These are phyloP conservation scores for Rhododendron kiyosumense DNA, from an alignment of 148 eudicot genomes.

Conservation along the genomic window DNA sequence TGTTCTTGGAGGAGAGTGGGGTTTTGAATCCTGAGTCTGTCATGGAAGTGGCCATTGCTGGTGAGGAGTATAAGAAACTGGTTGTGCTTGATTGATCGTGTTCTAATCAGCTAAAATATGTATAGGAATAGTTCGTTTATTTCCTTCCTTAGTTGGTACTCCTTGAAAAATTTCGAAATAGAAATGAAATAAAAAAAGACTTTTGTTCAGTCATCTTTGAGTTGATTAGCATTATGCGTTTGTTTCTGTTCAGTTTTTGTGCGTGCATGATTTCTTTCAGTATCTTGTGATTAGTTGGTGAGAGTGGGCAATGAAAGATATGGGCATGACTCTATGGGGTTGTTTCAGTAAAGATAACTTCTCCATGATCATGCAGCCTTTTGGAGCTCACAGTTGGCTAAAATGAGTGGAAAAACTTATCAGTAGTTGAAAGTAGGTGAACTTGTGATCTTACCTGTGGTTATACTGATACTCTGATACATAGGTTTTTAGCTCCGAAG, in stretches of 20 bases:
- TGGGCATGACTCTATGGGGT: no score
- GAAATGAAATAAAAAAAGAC: neutral
- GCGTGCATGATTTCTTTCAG: neutral
- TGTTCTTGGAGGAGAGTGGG: slow-evolving; percentile 24
- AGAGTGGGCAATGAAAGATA: no score
- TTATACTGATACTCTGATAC: no score
- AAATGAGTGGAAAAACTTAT: no score
- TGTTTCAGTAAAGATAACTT: no score
- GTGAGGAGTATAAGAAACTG: slow-evolving; percentile 24
- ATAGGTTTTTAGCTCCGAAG: no score
- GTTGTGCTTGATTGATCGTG: slow-evolving; percentile 24
- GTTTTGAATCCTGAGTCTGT: slow-evolving; percentile 16
- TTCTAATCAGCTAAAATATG: neutral
- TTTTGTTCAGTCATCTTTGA: neutral
- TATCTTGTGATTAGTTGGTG: neutral
- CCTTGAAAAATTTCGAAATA: neutral
- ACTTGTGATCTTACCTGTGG: no score
- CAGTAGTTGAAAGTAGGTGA: no score
- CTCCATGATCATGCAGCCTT: no score
- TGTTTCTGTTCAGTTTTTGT: neutral
- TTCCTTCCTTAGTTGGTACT: neutral
- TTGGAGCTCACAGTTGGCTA: no score
- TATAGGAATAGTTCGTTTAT: neutral
- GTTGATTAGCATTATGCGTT: neutral
- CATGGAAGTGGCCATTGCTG: slow-evolving; percentile 24